Conservation (phyloP, 495 filamentous ascomycete species). For the Bacidia gigantensis region DNA sequence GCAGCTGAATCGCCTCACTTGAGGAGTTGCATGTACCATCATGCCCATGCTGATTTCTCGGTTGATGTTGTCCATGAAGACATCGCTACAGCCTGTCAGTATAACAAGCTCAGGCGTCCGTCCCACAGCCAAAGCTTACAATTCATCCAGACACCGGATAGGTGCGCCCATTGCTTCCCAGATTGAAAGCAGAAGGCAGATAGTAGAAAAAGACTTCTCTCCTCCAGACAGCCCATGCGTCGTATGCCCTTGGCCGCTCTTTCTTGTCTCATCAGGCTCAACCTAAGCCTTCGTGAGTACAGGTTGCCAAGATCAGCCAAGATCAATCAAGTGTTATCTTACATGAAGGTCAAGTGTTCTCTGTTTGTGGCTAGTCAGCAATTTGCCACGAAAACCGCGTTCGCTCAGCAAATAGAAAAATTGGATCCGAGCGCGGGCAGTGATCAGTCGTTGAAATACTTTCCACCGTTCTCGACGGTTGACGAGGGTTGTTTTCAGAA, state of each 20-base stretch:
- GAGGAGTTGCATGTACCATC: conserved; percentile 48
- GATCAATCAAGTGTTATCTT: background rate
- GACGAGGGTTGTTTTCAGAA: conserved; percentile 50
- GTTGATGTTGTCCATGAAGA: conserved; percentile 98
- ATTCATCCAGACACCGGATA: conserved; percentile 91
- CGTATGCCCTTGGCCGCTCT: conserved; percentile 51
- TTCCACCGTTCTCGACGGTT: conserved; percentile 64
- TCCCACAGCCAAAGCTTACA: conserved; percentile 34
- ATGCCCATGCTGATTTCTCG: conserved; percentile 85
- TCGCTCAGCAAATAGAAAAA: conserved; percentile 83
- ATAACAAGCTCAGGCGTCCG: background rate
- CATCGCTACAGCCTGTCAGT: conserved; percentile 43
- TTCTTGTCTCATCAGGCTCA: conserved; percentile 63
- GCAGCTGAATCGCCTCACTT: conserved; percentile 3
- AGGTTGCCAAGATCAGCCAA: background rate
- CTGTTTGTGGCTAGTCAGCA: conserved; percentile 59
- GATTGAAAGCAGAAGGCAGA: conserved; percentile 78
- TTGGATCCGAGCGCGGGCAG: conserved; percentile 64
- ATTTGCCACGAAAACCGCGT: conserved; percentile 69
- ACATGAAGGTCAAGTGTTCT: conserved; percentile 68
- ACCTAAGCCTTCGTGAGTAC: conserved; percentile 34
- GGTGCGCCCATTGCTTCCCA: conserved; percentile 99
- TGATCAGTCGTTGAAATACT: conserved; percentile 70
- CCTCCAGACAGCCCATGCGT: conserved; percentile 89
- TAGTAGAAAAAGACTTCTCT: conserved; percentile 94